A percentile compares a stretch with the other conserved stretches of the same genome.
Evolutionary conservation across 768 basidiomycete species (phyloP).

Genomic region (Suillus lakei): DNA sequence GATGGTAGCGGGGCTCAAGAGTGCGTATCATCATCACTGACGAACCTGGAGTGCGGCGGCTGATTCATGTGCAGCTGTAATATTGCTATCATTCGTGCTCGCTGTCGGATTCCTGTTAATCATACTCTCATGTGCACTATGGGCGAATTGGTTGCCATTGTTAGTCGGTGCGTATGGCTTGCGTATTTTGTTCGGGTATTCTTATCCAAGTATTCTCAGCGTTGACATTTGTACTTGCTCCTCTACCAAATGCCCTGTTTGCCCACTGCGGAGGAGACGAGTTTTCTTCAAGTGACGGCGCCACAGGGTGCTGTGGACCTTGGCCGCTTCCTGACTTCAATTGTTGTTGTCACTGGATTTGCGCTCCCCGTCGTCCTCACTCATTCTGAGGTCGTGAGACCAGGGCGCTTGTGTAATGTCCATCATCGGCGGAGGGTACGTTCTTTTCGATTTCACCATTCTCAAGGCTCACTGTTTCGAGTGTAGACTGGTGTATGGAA

Average conservation of each 20-base stretch:
- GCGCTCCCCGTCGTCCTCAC: slow-evolving; percentile 91
- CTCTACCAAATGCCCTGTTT: slow-evolving; percentile 93
- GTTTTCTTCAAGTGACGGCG: slow-evolving; percentile 77
- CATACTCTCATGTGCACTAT: slow-evolving; percentile 95
- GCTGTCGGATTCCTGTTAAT: slow-evolving; percentile 98
- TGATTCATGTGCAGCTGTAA: slow-evolving; percentile 67
- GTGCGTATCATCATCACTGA: slow-evolving; percentile 41
- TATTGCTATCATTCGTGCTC: slow-evolving; percentile 95
- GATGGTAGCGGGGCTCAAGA: slow-evolving; percentile 76
- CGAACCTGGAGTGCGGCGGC: background rate
- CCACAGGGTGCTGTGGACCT: slow-evolving; percentile 80
- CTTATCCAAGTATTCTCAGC: slow-evolving; percentile 50
- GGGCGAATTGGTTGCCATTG: slow-evolving; percentile 95
- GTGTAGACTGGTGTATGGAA: slow-evolving; percentile 81
- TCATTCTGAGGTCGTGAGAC: slow-evolving; percentile 86
- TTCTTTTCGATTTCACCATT: slow-evolving; percentile 23
- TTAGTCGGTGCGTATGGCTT: slow-evolving; percentile 77
- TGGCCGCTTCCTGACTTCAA: slow-evolving; percentile 91
- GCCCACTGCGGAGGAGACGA: slow-evolving; percentile 93
- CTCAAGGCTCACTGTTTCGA: slow-evolving; percentile 8
- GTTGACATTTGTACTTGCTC: slow-evolving; percentile 92
- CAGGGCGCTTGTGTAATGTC: slow-evolving; percentile 92
- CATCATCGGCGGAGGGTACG: slow-evolving; percentile 88
- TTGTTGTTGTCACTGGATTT: slow-evolving; percentile 91
- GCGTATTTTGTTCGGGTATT: background rate